A percentile compares a stretch with the other conserved stretches of the same genome.
These are phyloP conservation scores for Cercophora samala DNA, from an alignment of 495 filamentous ascomycete species.

Conservation along the genomic window DNA sequence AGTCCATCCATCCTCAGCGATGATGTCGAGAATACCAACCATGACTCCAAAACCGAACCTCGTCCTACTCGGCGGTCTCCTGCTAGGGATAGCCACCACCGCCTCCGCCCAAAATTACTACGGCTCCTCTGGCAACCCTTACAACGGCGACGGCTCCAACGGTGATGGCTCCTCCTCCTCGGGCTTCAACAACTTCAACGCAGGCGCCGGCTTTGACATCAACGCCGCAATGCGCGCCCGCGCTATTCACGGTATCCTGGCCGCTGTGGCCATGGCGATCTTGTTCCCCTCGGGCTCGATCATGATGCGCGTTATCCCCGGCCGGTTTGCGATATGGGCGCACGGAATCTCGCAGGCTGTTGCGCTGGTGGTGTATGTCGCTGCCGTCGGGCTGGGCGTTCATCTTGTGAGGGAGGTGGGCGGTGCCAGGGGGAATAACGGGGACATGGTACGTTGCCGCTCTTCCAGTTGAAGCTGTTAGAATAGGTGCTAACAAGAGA, in stretches of 20 bases:
- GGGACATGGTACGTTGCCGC: conserved; percentile 36
- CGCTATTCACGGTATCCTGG: conserved; percentile 44
- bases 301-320: conserved; percentile 49
- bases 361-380: conserved; percentile 47
- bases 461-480: too few species aligned
- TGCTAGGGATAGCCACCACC: not conserved
- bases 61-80: not conserved
- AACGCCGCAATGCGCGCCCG: conserved; percentile 22
- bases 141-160: not conserved
- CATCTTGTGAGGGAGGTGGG: conserved; percentile 40
- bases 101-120: conserved; percentile 3
- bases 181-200: conserved; percentile 30
- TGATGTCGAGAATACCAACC: not conserved
- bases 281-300: conserved; percentile 56
- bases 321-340: conserved; percentile 33
- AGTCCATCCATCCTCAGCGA: not conserved
- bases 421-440: conserved; percentile 22
- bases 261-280: conserved; percentile 43
- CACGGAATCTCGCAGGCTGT: conserved; percentile 58
- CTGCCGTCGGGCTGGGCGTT: conserved; percentile 59
- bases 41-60: not conserved
- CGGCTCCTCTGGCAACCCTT: conserved; percentile 1
- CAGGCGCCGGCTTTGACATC: conserved; percentile 29
- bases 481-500: not conserved
- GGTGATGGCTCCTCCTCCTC: not conserved